Evolutionary conservation across 805 yeast species (phyloP).

Genomic region (Kluyveromyces dobzhanskii): DNA sequence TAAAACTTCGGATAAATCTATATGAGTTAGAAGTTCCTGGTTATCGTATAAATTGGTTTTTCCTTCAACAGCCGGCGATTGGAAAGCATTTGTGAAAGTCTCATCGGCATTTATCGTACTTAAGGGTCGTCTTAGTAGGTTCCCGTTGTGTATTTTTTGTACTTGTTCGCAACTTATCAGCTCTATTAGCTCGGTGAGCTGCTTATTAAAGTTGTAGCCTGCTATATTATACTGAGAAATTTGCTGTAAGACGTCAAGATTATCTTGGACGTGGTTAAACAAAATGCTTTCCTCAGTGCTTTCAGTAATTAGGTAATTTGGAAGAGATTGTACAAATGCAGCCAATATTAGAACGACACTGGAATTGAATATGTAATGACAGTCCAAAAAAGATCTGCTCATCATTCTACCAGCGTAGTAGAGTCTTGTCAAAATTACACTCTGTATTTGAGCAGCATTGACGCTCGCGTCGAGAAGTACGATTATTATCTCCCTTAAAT

Average conservation of each 20-base stretch:
- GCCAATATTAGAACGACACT: slow-evolving; percentile 13
- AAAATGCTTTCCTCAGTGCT: slow-evolving; percentile 8
- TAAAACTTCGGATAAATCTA: slow-evolving; percentile 11
- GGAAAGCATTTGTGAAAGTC: background rate
- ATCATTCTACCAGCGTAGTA: slow-evolving; percentile 13
- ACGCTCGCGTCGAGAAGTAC: slow-evolving; percentile 13
- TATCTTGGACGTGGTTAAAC: slow-evolving; percentile 11
- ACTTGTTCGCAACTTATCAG: slow-evolving; percentile 9
- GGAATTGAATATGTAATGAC: slow-evolving; percentile 16
- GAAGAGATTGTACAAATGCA: slow-evolving; percentile 10
- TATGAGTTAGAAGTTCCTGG: slow-evolving; percentile 6
- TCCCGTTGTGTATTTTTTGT: slow-evolving; percentile 6
- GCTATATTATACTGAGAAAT: slow-evolving; percentile 13
- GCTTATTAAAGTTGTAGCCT: slow-evolving; percentile 12
- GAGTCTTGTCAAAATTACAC: slow-evolving; percentile 11
- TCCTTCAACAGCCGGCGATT: background rate
- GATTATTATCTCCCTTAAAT: slow-evolving; percentile 7
- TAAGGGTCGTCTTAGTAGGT: slow-evolving; percentile 1
- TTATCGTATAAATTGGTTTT: background rate
- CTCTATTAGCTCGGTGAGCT: slow-evolving; percentile 15
- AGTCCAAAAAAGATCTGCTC: slow-evolving; percentile 13
- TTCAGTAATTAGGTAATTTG: slow-evolving; percentile 6
- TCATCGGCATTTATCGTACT: background rate
- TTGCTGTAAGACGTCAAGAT: slow-evolving; percentile 10
- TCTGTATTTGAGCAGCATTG: slow-evolving; percentile 15